These are phyloP conservation scores for Neopestalotiopsis sp. DNA, from an alignment of 2,329 filamentous ascomycete species.

Conservation along the genomic window DNA sequence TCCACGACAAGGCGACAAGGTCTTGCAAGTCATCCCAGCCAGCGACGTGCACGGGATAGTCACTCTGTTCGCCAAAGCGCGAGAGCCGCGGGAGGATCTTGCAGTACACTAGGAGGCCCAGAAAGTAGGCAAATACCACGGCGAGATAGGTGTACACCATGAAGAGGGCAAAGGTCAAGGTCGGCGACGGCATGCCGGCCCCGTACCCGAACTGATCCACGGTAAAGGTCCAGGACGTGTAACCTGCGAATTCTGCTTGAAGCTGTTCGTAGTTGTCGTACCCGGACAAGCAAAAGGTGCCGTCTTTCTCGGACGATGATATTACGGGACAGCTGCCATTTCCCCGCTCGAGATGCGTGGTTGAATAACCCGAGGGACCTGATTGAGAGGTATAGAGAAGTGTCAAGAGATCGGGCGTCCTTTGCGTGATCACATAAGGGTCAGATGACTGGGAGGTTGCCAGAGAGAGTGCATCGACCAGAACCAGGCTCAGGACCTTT, in stretches of 20 bases:
- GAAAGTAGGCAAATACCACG: not conserved
- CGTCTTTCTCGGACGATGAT: not conserved
- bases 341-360: not conserved
- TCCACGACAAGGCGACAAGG: not conserved
- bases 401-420: not conserved
- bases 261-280: not conserved
- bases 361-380: not conserved
- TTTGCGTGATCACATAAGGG: not conserved
- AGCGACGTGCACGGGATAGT: not conserved
- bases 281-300: not conserved
- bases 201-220: not conserved
- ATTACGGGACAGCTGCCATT: not conserved
- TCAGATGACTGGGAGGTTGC: not conserved
- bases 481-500: not conserved
- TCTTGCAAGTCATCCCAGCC: slow-evolving; percentile 5
- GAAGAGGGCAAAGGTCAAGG: not conserved
- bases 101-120: not conserved
- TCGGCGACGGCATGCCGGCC: not conserved
- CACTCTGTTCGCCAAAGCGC: not conserved
- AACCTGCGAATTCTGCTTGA: not conserved
- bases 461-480: not conserved
- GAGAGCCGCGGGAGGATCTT: not conserved
- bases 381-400: not conserved
- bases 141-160: not conserved
- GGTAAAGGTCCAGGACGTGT: not conserved